Percentiles rank a stretch among this genome's conserved stretches.
phyloP scores from a whole-genome alignment of 306 rosid genomes.

The Amphicarpaea edgeworthii region DNA sequence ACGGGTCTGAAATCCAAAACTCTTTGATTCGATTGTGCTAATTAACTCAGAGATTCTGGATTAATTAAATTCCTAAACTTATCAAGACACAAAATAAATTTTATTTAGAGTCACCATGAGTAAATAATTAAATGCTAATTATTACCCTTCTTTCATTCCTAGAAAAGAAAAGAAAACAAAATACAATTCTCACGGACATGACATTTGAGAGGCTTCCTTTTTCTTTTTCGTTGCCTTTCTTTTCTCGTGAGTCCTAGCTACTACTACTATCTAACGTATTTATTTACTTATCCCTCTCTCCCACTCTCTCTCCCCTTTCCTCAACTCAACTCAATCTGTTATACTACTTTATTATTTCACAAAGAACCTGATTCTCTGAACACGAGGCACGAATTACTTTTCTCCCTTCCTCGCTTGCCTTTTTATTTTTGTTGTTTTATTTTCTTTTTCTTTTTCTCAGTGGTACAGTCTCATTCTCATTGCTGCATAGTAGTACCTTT shows the following conservation, averaged over 20 bases:
- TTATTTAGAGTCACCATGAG: background rate
- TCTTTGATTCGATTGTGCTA: background rate
- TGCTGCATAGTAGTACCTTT: background rate
- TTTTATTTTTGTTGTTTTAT: background rate
- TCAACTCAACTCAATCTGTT: slow-evolving; percentile 1
- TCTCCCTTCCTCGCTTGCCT: background rate
- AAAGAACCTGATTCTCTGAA: slow-evolving; percentile 78
- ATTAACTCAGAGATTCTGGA: background rate
- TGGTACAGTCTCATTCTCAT: slow-evolving; percentile 40
- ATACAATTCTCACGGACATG: slow-evolving; percentile 40
- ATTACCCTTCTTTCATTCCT: background rate
- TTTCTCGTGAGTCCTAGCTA: slow-evolving; percentile 40
- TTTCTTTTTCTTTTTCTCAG: background rate
- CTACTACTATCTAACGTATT: no score
- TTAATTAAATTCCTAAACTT: background rate
- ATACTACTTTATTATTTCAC: slow-evolving; percentile 28
- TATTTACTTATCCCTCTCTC: slow-evolving; percentile 17
- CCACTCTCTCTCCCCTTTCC: background rate
- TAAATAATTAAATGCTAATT: background rate
- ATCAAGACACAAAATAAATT: background rate
- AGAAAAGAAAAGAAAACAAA: background rate
- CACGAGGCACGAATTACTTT: slow-evolving; percentile 48
- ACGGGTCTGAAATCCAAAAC: background rate
- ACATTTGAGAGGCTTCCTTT: slow-evolving; percentile 43
- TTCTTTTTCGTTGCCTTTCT: slow-evolving; percentile 29